Evolutionary conservation across 1,139 yeast species (phyloP).

Genomic region (Debaryomycetaceae sp.): DNA sequence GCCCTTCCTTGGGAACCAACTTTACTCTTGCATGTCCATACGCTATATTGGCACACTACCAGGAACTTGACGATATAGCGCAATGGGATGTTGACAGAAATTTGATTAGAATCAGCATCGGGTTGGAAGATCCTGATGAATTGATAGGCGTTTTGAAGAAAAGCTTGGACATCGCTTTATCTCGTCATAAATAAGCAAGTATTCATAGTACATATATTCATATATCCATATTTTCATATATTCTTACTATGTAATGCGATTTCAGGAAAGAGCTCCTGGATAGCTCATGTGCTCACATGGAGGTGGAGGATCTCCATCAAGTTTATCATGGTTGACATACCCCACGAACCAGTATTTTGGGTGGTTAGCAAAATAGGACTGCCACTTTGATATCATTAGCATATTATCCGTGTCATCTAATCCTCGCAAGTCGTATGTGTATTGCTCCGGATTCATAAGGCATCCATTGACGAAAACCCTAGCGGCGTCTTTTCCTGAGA

Average conservation of each 20-base stretch:
- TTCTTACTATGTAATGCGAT: neutral
- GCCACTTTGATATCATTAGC: constrained; percentile 46
- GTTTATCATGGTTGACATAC: constrained; percentile 38
- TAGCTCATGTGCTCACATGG: constrained; percentile 36
- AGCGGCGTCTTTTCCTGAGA: constrained; percentile 71
- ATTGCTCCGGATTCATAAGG: constrained; percentile 51
- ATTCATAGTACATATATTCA: constrained; percentile 1
- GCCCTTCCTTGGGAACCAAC: constrained; percentile 93
- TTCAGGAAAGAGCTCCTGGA: constrained; percentile 20
- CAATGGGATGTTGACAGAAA: constrained; percentile 83
- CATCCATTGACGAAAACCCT: constrained; percentile 81
- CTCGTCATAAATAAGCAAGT: constrained; percentile 2
- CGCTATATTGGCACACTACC: constrained; percentile 83
- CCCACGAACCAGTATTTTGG: constrained; percentile 66
- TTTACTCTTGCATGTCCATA: constrained; percentile 92
- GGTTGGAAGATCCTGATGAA: constrained; percentile 61
- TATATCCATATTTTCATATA: constrained; percentile 2
- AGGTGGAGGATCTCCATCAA: constrained; percentile 34
- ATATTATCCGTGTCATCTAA: constrained; percentile 35
- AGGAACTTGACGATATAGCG: constrained; percentile 76
- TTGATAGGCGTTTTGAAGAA: constrained; percentile 54
- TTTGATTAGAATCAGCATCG: constrained; percentile 81
- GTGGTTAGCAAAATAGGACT: constrained; percentile 44
- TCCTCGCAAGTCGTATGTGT: constrained; percentile 70
- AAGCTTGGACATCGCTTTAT: constrained; percentile 56